Evolutionary conservation across 148 eudicot genomes (phyloP), one percentile per base, ranked within the genome.

Genomic region (Vaccinium corymbosum): DNA sequence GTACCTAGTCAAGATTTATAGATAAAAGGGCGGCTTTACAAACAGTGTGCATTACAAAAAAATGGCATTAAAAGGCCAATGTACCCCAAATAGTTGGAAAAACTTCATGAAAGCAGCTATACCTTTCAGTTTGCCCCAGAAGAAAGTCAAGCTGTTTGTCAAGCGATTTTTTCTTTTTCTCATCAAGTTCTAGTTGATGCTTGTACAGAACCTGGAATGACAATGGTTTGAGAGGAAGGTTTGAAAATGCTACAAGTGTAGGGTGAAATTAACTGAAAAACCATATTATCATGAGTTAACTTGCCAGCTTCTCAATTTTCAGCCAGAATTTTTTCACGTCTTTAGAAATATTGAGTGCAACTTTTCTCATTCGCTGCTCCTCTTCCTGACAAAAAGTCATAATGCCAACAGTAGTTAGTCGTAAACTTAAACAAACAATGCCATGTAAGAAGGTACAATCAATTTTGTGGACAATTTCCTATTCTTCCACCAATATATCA

Each of bases 91-190:
- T 50, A 51, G 13, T 35, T n/a, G 14, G 32, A 71, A 76, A 52
- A 27, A 46, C 73, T 38, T 70, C 22, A 50, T 20, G 15, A 35
- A 85, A 83, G 62, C 42, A 76, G 71, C 55, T 42, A 11, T 82
- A 97, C 99, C 99, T 97, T 91, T 95, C 98, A 81, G 98, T 95
- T 91, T 97, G 98, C 86, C 95, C 99, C 66, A 97, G 88, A 78
- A 97, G 99, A 90, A 94, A 94, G 90, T 95, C 98, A 68, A 97
- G 94, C 88, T 97, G 99, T 86, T 95, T 97, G 87, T 97, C 98
- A 81, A 93, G 94, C 49, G 95, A 89, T 85, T 95, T 95, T 88
- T 97, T 97, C 94, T 94, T 97, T 89, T 90, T 95, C 85, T 90
- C 97, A 62, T 93, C 98, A 76, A 97, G 90, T 88, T 97, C 95